Evolutionary conservation across 805 yeast species (phyloP), one percentile per base, ranked within the genome.

Genomic region (Pichia manshurica): DNA sequence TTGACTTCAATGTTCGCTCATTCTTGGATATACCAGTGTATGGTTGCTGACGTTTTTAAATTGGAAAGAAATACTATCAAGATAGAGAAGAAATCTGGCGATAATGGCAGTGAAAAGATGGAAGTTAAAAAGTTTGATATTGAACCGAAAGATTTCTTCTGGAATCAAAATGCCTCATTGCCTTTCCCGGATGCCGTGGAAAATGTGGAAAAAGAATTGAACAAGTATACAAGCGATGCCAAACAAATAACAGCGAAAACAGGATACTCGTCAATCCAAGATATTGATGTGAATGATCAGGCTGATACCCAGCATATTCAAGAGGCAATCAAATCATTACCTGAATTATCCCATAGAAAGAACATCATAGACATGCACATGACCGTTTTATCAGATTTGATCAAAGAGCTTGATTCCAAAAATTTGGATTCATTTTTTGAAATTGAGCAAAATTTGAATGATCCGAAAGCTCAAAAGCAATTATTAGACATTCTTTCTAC

Each of bases 161-260:
- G 99, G 99, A 70, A 67, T 53, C 74, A 75, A 52, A 90, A 93
- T 66, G 74, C 95, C 12, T 84, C 84, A 44, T 69, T 87, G 48
- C 98, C 99, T 34, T 93, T 93, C 72, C 99, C 99, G 1, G 97
- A 91, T 62, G 98, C 95, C n/a, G 99, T 95, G 31, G 99, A 93
- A 64, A 87, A 87, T 65, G 95, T 95, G 19, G 98, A 93, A 60
- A 67, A 74, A 23, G 97, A 88, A 50, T 73, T 90, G 51, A 79
- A 83, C 50, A 73, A 75, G 46, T 93, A 93, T 67, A 91, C 90
- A 55, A 77, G 78, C 48, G 96, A 88, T 57, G 96, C 97, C 2
- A 84, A 82, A 52, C 95, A 85, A 50, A 73, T 95, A 44, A 88
- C 97, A 1, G 76, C 77, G 42, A 81, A 77, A 53, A 84, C 96